Base-by-base conservation (phyloP, 352 stramenopile genomes). In the Plasmopara muralis region DNA sequence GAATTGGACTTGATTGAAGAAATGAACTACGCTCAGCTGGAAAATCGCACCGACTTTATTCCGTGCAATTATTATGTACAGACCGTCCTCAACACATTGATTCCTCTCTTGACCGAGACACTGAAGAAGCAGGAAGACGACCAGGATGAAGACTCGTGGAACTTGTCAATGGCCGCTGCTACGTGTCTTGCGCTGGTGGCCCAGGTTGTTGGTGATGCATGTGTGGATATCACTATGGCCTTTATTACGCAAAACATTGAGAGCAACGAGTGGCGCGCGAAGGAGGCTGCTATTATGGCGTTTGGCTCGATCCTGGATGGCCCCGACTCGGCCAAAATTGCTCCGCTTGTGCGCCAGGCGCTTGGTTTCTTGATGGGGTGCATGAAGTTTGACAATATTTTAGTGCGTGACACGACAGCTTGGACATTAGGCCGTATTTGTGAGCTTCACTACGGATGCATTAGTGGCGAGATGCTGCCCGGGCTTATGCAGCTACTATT, bases 351-450 rank as follows among this genome's bases (percentile, higher is more conserved):
- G 28, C 86, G 93, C 45, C 84, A 97, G 58, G 94, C 88, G 5
- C 92, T 98, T 62, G 87, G 88, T 2, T 85, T 97, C 45, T 64
- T 98, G 12, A 88, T 98, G 66, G 69, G 75, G 43, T 90, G 89
- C 61, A 95, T 93, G 81, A 83, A 97, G 38, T 89, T 93, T 47
- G 71, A 87, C 57, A 70, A 92, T 68, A 83, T 92, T 47, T 72
- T 98, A 25, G 95, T 99, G 30, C 91, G 95, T 40, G 95, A 98
- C 57, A 98, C 95, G 25, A 95, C 94, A n/a, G 93, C 93, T 8
- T 98, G 96, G 90, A 98, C 92, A 7, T 79, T 99, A 35, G 92
- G 88, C 4, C 80, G 87, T 42, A 98, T 99, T 53, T 98, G 94
- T 60, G 87, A 98, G 59, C 65, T 98, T 14, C 93, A 99, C 71